Evolutionary conservation across 2,329 filamentous ascomycete genomes (phyloP).

Genomic region (Apiospora malaysiana): DNA sequence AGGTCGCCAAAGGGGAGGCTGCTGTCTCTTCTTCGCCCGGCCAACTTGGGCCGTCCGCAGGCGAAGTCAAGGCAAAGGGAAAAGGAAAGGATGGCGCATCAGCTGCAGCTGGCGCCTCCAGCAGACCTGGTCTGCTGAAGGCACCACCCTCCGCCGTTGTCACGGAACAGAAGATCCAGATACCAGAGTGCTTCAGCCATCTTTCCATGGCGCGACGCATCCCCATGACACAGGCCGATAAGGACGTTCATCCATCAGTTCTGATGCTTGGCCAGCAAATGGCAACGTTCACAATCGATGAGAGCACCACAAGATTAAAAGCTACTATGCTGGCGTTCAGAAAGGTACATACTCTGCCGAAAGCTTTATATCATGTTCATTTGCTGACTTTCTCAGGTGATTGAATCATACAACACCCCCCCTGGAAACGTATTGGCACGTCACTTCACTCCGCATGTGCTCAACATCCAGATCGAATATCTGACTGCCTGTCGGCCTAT

Average conservation of each 20-base stretch:
- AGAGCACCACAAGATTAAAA: constrained; percentile 86
- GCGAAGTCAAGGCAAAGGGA: constrained; percentile 56
- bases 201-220: constrained; percentile 71
- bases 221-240: constrained; percentile 63
- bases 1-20: constrained; percentile 46
- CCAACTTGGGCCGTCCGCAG: constrained; percentile 44
- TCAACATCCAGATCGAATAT: constrained; percentile 95
- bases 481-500: constrained; percentile 93
- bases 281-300: constrained; percentile 84
- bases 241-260: constrained; percentile 85
- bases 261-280: constrained; percentile 88
- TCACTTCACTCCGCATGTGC: constrained; percentile 87
- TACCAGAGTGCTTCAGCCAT: constrained; percentile 80
- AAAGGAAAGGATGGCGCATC: constrained; percentile 51
- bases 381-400: constrained; percentile 63
- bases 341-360: constrained; percentile 58
- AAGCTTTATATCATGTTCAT: background rate
- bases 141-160: constrained; percentile 43
- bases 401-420: constrained; percentile 91
- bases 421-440: constrained; percentile 83
- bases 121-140: constrained; percentile 39
- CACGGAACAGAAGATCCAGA: constrained; percentile 67
- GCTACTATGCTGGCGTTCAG: constrained; percentile 91
- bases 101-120: constrained; percentile 34
- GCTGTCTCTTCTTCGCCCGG: constrained; percentile 40